Evolutionary conservation across 139 green algal genomes (phyloP), one percentile per base, ranked within the genome.

Genomic region (Tetradesmus obliquus): DNA sequence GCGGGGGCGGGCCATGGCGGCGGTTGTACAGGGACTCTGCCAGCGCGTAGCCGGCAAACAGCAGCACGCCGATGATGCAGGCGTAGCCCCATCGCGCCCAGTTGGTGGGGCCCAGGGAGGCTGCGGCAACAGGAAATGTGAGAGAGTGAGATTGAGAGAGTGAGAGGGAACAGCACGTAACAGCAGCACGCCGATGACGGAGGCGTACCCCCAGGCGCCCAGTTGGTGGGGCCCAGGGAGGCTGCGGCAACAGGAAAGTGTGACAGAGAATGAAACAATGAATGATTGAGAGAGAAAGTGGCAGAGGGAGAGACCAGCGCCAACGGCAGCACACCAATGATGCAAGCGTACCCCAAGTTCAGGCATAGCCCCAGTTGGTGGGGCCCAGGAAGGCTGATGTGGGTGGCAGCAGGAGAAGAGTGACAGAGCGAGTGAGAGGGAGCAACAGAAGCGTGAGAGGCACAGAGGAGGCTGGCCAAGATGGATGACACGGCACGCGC

Each of bases 71-170:
- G 10, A 90, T 19, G 2, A 66, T 5, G 69, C 86, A 90, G 12
- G 15, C 86, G 71, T 71, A 83, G 45, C 86, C 86, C 86, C 86
- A 90, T 20, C 86, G 86, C 69, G 55, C 20, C 86, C 86, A 90
- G 86, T 90, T 90, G 45, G 19, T 71, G 32, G 86, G 86, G 69
- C 86, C 86, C 62, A 90, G 69, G 1, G 86, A 66, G 5, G 86
- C 86, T 90, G 84, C 53, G 66, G 5, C 32, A 51, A 22, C 12
- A 45, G 32, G 32, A 45, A 45, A 45, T 45, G 32, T 45, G 32
- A 45, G 62, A 20, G 10, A 72, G 62, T 72, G 62, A 72, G 62
- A 15, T 13, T 72, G 62, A 15, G 10, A 72, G 62, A 15, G 10
- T 12, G 10, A 15, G 10, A 20, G 10, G 62, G 10, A 15, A 20